phyloP scores from a whole-genome alignment of 2,329 filamentous ascomycete species.

The Trichoderma afroharzianum region DNA sequence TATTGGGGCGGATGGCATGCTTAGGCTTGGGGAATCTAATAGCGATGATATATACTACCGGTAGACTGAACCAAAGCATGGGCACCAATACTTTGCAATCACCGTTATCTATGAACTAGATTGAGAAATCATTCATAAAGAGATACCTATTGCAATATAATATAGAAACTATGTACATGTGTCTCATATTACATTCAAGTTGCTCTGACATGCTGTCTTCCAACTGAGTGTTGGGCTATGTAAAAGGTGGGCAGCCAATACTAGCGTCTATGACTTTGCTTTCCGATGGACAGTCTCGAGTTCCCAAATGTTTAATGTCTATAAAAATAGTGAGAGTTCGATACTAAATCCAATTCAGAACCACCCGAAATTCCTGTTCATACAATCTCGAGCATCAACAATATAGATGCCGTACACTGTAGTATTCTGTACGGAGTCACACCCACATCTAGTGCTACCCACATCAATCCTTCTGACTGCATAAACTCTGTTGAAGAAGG shows the following conservation, averaged over 20 bases:
- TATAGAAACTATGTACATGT: neutral
- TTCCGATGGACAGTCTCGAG: neutral
- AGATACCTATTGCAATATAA: neutral
- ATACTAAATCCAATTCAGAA: neutral
- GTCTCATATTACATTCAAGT: neutral
- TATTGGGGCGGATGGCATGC: no score
- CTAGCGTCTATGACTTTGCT: neutral
- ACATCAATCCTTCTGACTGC: neutral
- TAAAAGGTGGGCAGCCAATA: neutral
- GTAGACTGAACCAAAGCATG: no score
- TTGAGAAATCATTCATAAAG: neutral
- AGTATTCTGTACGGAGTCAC: neutral
- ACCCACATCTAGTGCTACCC: neutral
- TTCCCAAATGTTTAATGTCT: neutral
- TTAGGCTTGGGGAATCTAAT: no score
- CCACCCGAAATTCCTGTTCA: neutral
- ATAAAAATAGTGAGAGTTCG: neutral
- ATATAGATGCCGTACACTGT: neutral
- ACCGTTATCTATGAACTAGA: neutral
- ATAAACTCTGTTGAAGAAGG: neutral
- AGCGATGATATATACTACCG: no score
- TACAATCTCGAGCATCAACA: neutral
- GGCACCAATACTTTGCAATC: neutral
- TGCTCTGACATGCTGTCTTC: neutral
- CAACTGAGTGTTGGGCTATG: neutral